Evolutionary conservation across 176 grass and related monocot species (phyloP).

Genomic region (Cocos nucifera): DNA sequence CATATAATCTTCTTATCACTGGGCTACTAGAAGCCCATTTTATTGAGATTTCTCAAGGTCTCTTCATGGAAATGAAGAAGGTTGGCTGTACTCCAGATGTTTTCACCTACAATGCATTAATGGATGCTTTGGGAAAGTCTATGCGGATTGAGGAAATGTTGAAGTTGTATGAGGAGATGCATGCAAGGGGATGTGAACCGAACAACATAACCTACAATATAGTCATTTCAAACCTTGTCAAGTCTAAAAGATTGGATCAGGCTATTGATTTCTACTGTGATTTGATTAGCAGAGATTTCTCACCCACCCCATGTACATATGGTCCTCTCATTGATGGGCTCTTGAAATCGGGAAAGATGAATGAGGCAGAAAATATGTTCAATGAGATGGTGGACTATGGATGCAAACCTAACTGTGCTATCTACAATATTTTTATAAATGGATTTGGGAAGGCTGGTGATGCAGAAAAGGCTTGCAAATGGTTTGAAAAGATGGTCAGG

Average conservation of each 20-base stretch:
- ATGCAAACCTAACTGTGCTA: slow-evolving; percentile 67
- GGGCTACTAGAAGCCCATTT: slow-evolving; percentile 59
- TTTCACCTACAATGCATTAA: slow-evolving; percentile 71
- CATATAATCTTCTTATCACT: slow-evolving; percentile 74
- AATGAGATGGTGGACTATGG: slow-evolving; percentile 68
- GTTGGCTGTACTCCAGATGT: slow-evolving; percentile 55
- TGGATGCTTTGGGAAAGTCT: slow-evolving; percentile 79
- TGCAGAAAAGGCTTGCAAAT: slow-evolving; percentile 43
- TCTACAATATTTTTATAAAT: slow-evolving; percentile 90
- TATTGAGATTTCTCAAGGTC: slow-evolving; percentile 37
- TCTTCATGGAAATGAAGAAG: slow-evolving; percentile 74
- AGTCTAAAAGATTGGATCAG: slow-evolving; percentile 49
- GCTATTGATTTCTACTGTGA: slow-evolving; percentile 74
- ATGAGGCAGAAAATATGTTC: slow-evolving; percentile 65
- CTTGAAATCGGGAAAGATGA: slow-evolving; percentile 54
- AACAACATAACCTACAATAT: slow-evolving; percentile 78
- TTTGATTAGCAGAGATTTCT: slow-evolving; percentile 52
- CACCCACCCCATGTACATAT: slow-evolving; percentile 71
- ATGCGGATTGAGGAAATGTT: slow-evolving; percentile 68
- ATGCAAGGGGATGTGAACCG: slow-evolving; percentile 46
- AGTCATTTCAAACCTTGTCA: slow-evolving; percentile 85
- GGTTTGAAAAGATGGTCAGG: slow-evolving; percentile 62
- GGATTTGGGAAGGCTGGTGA: slow-evolving; percentile 60
- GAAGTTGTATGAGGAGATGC: slow-evolving; percentile 69
- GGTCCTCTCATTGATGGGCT: slow-evolving; percentile 88